These are phyloP conservation scores for Angomonas deanei DNA, from an alignment of 208 protist genomes.

Conservation along the genomic window DNA sequence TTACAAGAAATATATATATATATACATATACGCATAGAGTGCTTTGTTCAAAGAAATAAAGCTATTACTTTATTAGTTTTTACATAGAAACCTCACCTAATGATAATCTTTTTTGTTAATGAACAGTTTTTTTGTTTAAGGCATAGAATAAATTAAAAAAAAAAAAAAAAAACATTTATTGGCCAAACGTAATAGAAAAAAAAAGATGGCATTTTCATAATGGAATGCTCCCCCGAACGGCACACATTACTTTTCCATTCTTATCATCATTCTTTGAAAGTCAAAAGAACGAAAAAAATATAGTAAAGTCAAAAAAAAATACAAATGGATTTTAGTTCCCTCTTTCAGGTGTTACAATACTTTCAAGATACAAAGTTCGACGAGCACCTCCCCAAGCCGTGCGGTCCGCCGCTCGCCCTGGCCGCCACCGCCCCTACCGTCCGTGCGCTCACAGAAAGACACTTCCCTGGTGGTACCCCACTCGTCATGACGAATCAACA, in stretches of 20 bases:
- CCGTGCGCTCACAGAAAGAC: background rate
- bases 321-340: no score
- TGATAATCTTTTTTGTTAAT: no score
- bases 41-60: no score
- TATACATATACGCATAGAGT: background rate
- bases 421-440: background rate
- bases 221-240: no score
- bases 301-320: background rate
- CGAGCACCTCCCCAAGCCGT: background rate
- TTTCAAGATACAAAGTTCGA: background rate
- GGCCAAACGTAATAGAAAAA: no score
- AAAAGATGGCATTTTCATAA: no score
- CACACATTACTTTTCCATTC: no score
- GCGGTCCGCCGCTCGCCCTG: background rate
- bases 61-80: no score
- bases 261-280: background rate
- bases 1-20: background rate
- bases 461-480: background rate
- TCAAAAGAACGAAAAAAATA: background rate
- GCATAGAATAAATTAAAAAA: no score
- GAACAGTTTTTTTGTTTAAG: no score
- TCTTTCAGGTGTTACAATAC: background rate
- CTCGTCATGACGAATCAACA: background rate
- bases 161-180: no score
- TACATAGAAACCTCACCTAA: no score